phyloP scores from a whole-genome alignment of 2,329 filamentous ascomycete genomes.

The Tolypocladium capitatum region DNA sequence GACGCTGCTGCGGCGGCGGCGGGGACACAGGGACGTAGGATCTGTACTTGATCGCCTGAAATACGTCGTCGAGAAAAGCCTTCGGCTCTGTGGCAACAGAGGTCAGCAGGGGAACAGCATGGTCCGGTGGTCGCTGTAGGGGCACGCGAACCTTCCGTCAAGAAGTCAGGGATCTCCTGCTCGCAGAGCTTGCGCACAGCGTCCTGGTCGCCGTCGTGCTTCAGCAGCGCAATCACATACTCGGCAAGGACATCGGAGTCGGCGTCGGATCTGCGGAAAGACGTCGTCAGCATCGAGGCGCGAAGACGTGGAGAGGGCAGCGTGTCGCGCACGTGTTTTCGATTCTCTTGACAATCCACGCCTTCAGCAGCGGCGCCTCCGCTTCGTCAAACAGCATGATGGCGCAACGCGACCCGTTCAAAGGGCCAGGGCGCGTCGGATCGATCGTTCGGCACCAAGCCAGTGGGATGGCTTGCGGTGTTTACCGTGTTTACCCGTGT shows the following conservation, averaged over 20 bases:
- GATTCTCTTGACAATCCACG: slow-evolving; percentile 65
- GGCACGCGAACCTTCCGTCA: slow-evolving; percentile 42
- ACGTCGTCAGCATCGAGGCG: slow-evolving; percentile 4
- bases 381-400: slow-evolving; percentile 50
- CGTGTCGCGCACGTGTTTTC: slow-evolving; percentile 51
- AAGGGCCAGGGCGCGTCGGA: background rate
- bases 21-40: slow-evolving; percentile 44
- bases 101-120: background rate
- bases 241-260: slow-evolving; percentile 73
- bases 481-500: background rate
- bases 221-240: slow-evolving; percentile 67
- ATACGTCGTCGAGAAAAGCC: slow-evolving; percentile 57
- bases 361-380: slow-evolving; percentile 52
- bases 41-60: slow-evolving; percentile 49
- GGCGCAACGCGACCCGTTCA: background rate
- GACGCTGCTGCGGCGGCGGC: slow-evolving; percentile 20
- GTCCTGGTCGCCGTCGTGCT: slow-evolving; percentile 52
- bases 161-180: slow-evolving; percentile 61
- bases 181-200: slow-evolving; percentile 55
- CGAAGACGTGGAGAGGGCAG: background rate
- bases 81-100: slow-evolving; percentile 16
- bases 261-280: slow-evolving; percentile 50
- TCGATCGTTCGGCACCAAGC: background rate
- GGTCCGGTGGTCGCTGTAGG: slow-evolving; percentile 13
- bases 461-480: no score